A percentile compares a stretch with the other conserved stretches of the same genome.
These are phyloP conservation scores for Fusarium siculi DNA, from an alignment of 2,329 filamentous ascomycete genomes.

Conservation along the genomic window DNA sequence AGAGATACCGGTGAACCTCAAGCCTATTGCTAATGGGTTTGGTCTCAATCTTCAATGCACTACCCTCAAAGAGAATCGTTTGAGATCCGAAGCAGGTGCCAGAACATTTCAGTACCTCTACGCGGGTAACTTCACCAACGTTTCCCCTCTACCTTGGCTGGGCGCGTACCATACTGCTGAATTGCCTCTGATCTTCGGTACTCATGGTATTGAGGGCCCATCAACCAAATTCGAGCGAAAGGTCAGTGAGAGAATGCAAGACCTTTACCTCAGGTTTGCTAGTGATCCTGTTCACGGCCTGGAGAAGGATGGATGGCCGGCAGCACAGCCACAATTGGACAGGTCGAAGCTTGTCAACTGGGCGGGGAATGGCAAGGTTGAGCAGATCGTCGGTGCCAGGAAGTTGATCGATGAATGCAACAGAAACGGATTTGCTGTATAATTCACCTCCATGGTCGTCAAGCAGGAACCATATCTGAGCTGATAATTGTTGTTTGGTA, in stretches of 20 bases:
- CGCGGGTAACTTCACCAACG: constrained; percentile 33
- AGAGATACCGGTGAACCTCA: constrained; percentile 9
- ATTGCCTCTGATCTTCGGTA: constrained; percentile 33
- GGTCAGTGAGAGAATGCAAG: constrained; percentile 31
- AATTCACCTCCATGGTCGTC: rapidly evolving
- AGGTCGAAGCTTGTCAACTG: constrained; percentile 15
- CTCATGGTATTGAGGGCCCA: not conserved
- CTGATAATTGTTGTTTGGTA: not conserved
- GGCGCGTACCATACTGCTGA: constrained; percentile 34
- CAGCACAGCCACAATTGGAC: not conserved
- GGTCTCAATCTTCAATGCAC: constrained; percentile 26
- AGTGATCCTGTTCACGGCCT: constrained; percentile 18
- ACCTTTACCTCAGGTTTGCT: constrained; percentile 25
- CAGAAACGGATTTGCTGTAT: constrained; percentile 6
- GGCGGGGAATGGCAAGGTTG: constrained; percentile 8
- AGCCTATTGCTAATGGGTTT: constrained; percentile 10
- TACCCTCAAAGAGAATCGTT: constrained; percentile 14
- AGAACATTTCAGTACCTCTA: constrained; percentile 34
- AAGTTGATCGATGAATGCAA: constrained; percentile 9
- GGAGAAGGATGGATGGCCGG: constrained; percentile 1
- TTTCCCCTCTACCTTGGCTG: constrained; percentile 32
- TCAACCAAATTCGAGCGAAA: constrained; percentile 18
- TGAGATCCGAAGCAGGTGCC: constrained; percentile 20
- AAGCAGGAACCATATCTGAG: rapidly evolving
- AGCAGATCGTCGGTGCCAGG: not conserved